Evolutionary conservation across 1,139 yeast species (phyloP).

Genomic region (Suhomyces guaymorum): DNA sequence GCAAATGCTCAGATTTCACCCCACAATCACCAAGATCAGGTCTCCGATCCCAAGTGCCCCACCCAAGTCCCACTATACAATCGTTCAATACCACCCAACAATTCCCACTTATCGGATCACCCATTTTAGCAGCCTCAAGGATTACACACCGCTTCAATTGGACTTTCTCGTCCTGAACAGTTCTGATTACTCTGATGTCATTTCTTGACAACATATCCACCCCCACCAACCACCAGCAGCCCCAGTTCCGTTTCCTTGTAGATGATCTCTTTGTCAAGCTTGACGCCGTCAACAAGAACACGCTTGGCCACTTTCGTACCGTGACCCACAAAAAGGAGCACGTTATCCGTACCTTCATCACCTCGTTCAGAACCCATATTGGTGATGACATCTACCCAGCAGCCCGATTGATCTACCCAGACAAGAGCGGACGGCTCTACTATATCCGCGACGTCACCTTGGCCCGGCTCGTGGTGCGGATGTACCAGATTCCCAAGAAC

Average conservation of each 20-base stretch:
- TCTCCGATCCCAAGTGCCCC: too few species aligned
- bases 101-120: too few species aligned
- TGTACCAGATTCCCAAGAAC: conserved; percentile 37
- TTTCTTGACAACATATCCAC: conserved; percentile 13
- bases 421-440: conserved; percentile 55
- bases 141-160: too few species aligned
- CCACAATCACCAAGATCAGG: too few species aligned
- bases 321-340: conserved; percentile 34
- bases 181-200: conserved; percentile 13
- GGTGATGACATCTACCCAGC: conserved; percentile 75
- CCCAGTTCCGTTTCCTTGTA: conserved; percentile 31
- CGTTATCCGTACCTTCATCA: conserved; percentile 49
- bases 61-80: too few species aligned
- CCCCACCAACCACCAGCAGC: conserved; percentile 16
- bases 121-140: too few species aligned
- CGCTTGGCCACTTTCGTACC: conserved; percentile 29
- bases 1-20: too few species aligned
- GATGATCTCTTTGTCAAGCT: conserved; percentile 35
- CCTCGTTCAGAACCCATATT: conserved; percentile 61
- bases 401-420: conserved; percentile 62
- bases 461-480: conserved; percentile 41
- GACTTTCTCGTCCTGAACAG: too few species aligned
- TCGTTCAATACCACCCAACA: too few species aligned
- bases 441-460: conserved; percentile 54
- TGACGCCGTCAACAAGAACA: conserved; percentile 30